Evolutionary conservation across 1,284 basidiomycete species (phyloP).

Genomic region (Jaminaea rosea): DNA sequence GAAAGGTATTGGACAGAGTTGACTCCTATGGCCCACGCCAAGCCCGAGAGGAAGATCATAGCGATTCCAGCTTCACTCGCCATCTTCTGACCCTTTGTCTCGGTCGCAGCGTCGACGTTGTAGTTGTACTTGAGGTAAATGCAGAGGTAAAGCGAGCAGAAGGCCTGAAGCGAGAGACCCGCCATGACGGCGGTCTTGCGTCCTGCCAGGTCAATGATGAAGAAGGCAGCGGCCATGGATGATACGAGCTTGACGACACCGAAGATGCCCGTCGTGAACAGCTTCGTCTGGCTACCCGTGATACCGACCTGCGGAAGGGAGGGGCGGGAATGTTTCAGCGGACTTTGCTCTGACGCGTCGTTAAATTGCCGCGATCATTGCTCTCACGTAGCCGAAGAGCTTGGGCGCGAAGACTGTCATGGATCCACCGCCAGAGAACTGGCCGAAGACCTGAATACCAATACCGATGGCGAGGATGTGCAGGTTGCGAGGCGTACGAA

Average conservation of each 20-base stretch:
- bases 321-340: no score
- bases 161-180: slow-evolving; percentile 17
- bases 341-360: no score
- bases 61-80: slow-evolving; percentile 23
- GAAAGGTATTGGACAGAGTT: slow-evolving; percentile 29
- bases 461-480: slow-evolving; percentile 25
- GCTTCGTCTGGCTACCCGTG: slow-evolving; percentile 17
- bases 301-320: no score
- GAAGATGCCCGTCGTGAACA: slow-evolving; percentile 25
- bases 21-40: slow-evolving; percentile 28
- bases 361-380: no score
- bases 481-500: slow-evolving; percentile 17
- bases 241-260: slow-evolving; percentile 30
- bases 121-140: slow-evolving; percentile 22
- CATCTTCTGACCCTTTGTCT: slow-evolving; percentile 11
- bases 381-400: slow-evolving; percentile 20
- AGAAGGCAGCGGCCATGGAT: slow-evolving; percentile 26
- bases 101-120: slow-evolving; percentile 14
- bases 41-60: slow-evolving; percentile 24
- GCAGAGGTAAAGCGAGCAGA: slow-evolving; percentile 21
- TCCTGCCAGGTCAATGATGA: slow-evolving; percentile 26
- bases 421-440: slow-evolving; percentile 24
- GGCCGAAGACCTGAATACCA: slow-evolving; percentile 30
- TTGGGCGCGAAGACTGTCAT: slow-evolving; percentile 20
- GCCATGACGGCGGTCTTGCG: slow-evolving; percentile 21